Percentiles rank a stretch among this genome's conserved stretches.
Conservation (phyloP, 331 rosid species). For the Stylosanthes scabra region DNA sequence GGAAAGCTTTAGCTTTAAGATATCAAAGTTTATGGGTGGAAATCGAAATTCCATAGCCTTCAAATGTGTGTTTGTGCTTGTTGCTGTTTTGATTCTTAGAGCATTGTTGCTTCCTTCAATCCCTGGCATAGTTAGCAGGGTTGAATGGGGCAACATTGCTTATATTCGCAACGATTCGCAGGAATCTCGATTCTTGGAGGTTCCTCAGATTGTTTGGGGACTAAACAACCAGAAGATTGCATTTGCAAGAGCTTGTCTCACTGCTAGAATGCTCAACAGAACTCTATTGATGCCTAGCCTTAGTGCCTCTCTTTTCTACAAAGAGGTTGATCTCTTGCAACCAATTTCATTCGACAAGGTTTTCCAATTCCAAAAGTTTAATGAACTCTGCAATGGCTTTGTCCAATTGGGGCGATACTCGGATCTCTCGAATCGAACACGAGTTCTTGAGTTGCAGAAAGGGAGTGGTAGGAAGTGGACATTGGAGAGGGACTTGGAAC, state of each 20-base stretch:
- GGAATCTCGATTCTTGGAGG: slow-evolving; percentile 57
- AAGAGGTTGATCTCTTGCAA: slow-evolving; percentile 72
- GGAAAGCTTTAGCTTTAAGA: slow-evolving; percentile 48
- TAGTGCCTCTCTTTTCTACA: slow-evolving; percentile 90
- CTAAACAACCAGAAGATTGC: slow-evolving; percentile 91
- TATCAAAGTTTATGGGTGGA: slow-evolving; percentile 46
- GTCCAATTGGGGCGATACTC: slow-evolving; percentile 63
- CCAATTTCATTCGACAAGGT: slow-evolving; percentile 82
- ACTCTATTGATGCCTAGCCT: slow-evolving; percentile 89
- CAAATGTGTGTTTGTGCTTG: slow-evolving; percentile 64
- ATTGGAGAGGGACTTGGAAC: slow-evolving; percentile 71
- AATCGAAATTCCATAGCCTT: slow-evolving; percentile 56
- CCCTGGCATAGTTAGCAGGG: slow-evolving; percentile 40
- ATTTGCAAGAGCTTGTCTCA: slow-evolving; percentile 85
- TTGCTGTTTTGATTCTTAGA: slow-evolving; percentile 61
- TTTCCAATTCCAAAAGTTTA: slow-evolving; percentile 67
- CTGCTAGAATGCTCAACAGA: slow-evolving; percentile 74
- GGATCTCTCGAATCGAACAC: slow-evolving; percentile 50
- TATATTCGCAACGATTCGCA: slow-evolving; percentile 42
- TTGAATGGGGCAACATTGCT: slow-evolving; percentile 48
- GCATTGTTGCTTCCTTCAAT: slow-evolving; percentile 52
- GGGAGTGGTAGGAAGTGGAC: slow-evolving; percentile 98
- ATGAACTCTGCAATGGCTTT: slow-evolving; percentile 64
- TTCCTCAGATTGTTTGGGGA: slow-evolving; percentile 93
- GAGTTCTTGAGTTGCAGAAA: slow-evolving; percentile 56